Base-by-base conservation (phyloP, 495 filamentous ascomycete species). In the Amniculicola lignicola region DNA sequence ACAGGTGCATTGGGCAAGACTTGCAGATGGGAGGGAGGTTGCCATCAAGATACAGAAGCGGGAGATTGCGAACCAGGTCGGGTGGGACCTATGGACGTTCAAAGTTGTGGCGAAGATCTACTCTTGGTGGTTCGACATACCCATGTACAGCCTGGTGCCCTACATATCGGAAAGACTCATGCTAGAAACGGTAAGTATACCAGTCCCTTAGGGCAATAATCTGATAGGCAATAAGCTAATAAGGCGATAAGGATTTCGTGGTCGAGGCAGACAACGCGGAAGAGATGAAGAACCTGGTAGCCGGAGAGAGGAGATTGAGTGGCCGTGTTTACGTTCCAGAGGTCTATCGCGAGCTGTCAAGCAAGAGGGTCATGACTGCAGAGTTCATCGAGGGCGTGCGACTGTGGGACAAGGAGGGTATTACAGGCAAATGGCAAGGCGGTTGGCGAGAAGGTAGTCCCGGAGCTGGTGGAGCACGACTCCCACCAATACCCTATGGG, bases 311-410 rank as follows among this genome's bases (percentile, higher is more conserved):
- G 16, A 79, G 86, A 16, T 75, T 97, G 12, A 77, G 82, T 27
- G 85, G 81, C 29, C 76, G 88, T 2, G 90, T 97, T 4, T 94
- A 96, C 65, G 86, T 98, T 41, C 92, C 92, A 0, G 79, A 84
- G 29, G 85, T 95, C 16, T 90, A 89, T 68, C 78, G 82, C 10
- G 88, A 93, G 41, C 77, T 96, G 22, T 90, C 82, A 62, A 90
- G 88, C 7, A 85, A 77, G 59, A 81, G 93, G 18, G 84, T 98
- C 16, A 85, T 98, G 76, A 95, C 93, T 2, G 89, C 93, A 1
- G 92, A 98, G 66, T 98, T 93, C 93, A 89, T 98, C 44, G 93
- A 98, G 69, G 92, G 92, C 15, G 81, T 95, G 2, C 79, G 90
- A 16, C 75, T 98, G 6, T 95, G 90, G 86, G 90, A 96, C 56